phyloP scores from a whole-genome alignment of 257 asterid genomes.

The Lantana camara region DNA sequence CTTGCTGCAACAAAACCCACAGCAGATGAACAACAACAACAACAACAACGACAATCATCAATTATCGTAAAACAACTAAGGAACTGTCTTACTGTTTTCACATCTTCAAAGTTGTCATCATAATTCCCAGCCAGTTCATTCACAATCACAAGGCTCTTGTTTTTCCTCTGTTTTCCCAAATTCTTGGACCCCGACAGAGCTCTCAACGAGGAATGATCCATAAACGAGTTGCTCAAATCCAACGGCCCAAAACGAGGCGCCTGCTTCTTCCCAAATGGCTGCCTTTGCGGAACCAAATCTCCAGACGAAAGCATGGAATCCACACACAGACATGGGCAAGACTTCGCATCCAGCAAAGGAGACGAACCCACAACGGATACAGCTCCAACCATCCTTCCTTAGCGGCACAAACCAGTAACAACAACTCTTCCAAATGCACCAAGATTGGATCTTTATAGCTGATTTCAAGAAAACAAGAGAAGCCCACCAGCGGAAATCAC shows the following conservation, averaged over 20 bases:
- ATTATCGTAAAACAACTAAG: not conserved
- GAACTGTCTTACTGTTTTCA: constrained; percentile 47
- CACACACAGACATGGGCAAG: too few species aligned
- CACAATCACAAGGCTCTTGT: constrained; percentile 41
- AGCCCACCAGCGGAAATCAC: not conserved
- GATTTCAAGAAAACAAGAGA: not conserved
- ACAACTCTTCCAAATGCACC: too few species aligned
- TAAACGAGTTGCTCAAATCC: constrained; percentile 56
- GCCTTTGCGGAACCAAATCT: constrained; percentile 38
- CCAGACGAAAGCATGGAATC: constrained; percentile 41
- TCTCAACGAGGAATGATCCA: constrained; percentile 41
- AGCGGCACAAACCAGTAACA: not conserved
- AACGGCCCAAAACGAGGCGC: constrained; percentile 37
- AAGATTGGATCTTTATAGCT: not conserved
- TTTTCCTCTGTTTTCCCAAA: constrained; percentile 42
- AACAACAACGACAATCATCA: not conserved
- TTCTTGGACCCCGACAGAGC: constrained; percentile 36
- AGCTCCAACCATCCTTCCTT: constrained; percentile 48
- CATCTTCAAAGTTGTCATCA: constrained; percentile 68
- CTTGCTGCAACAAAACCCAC: constrained; percentile 52
- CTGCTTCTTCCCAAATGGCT: constrained; percentile 37
- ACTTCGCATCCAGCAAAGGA: constrained; percentile 8
- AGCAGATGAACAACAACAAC: not conserved
- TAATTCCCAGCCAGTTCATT: constrained; percentile 61
- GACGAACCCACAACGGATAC: constrained; percentile 47